Percentiles rank a stretch among this genome's conserved stretches.
Evolutionary conservation across 768 basidiomycete species (phyloP).

Genomic region (Pleurotus salmoneostramineus): DNA sequence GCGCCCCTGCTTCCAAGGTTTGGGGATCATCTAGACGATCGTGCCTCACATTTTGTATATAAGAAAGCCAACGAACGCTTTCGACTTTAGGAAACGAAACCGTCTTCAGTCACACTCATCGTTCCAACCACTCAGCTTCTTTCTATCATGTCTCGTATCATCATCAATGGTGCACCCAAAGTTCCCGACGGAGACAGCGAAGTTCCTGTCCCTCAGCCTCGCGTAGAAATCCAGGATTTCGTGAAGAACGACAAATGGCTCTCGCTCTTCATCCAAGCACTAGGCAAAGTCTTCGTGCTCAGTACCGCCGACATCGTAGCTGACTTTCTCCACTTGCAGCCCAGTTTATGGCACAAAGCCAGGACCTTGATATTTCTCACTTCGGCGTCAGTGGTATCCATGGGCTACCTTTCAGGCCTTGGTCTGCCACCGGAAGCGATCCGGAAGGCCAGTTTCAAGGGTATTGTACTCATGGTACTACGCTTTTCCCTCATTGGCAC

Average conservation of each 20-base stretch:
- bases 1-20: too few relatives aligned
- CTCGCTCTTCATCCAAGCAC: slow-evolving; percentile 48
- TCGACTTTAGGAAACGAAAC: not conserved
- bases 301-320: not conserved
- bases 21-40: too few relatives aligned
- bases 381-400: slow-evolving; percentile 50
- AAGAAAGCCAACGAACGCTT: too few relatives aligned
- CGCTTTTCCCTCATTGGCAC: slow-evolving; percentile 55
- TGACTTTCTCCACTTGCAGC: slow-evolving; percentile 15
- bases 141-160: slow-evolving; percentile 7
- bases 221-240: slow-evolving; percentile 40
- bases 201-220: slow-evolving; percentile 15
- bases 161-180: slow-evolving; percentile 24
- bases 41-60: too few relatives aligned
- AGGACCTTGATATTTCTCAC: slow-evolving; percentile 31
- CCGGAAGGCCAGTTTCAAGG: slow-evolving; percentile 29
- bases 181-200: slow-evolving; percentile 12
- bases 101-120: not conserved
- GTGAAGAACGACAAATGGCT: slow-evolving; percentile 40
- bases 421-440: slow-evolving; percentile 28
- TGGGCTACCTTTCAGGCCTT: slow-evolving; percentile 41
- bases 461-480: slow-evolving; percentile 52
- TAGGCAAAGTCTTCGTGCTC: slow-evolving; percentile 27
- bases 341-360: slow-evolving; percentile 23
- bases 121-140: not conserved